Conservation (phyloP, 345 rosid species). For the Populus simonii region DNA sequence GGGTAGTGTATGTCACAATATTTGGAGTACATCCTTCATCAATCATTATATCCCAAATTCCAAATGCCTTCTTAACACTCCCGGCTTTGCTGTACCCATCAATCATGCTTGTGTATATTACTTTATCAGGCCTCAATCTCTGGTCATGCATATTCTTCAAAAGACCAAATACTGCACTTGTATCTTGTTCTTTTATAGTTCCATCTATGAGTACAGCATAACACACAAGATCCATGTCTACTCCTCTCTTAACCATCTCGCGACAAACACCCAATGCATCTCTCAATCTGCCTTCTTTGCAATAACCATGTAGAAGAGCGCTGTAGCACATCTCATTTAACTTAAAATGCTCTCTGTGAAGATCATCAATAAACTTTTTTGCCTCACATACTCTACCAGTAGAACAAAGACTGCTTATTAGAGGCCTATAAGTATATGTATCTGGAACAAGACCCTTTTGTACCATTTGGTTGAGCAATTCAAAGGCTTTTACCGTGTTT, state of each 20-base stretch:
- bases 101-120: slow-evolving; percentile 79
- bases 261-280: slow-evolving; percentile 60
- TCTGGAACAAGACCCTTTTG: slow-evolving; percentile 73
- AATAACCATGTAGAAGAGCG: slow-evolving; percentile 70
- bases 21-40: slow-evolving; percentile 67
- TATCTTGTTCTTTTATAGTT: slow-evolving; percentile 53
- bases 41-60: slow-evolving; percentile 73
- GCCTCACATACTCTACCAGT: slow-evolving; percentile 66
- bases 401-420: slow-evolving; percentile 74
- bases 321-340: slow-evolving; percentile 86
- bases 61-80: slow-evolving; percentile 60
- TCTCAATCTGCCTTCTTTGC: slow-evolving; percentile 70
- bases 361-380: slow-evolving; percentile 61
- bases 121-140: slow-evolving; percentile 69
- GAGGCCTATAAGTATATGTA: slow-evolving; percentile 72
- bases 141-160: slow-evolving; percentile 64
- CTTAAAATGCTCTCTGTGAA: slow-evolving; percentile 48
- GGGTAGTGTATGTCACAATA: slow-evolving; percentile 78
- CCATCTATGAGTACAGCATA: slow-evolving; percentile 81
- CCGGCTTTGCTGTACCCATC: slow-evolving; percentile 73
- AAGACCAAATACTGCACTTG: slow-evolving; percentile 40
- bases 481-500: slow-evolving; percentile 54
- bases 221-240: slow-evolving; percentile 78
- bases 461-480: slow-evolving; percentile 61
- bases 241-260: slow-evolving; percentile 73